Base-by-base conservation (phyloP, 805 yeast genomes). In the Saturnispora sanitii region DNA sequence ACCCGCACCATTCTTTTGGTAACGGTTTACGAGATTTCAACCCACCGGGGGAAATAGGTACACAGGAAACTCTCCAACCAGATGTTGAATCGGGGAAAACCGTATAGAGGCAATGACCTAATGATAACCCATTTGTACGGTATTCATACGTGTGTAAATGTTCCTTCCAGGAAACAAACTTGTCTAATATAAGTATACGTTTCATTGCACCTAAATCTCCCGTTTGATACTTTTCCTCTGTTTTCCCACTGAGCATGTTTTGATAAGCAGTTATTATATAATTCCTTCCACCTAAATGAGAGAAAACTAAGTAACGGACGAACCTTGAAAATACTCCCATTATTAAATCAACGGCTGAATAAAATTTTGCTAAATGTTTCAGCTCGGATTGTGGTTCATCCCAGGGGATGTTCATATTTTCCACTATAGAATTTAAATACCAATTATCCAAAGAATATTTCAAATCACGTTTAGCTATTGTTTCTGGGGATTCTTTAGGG, bases 121-220 rank as follows among this genome's bases (percentile, higher is more conserved):
- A 12, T 8, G 21, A 19, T 17, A 29, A 23, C 6, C 30, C 34
- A 12, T 26, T 21, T 8, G 23, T 33, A n/a, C 30, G 33, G 21
- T 36, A 37, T 19, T 36, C 40, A n/a, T 33, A 45, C 3, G 44
- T 31, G 31, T 42, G 45, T 35, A 38, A 67, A 59, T 88, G 96
- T 56, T 85, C 95, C 60, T 86, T 87, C 97, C 97, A 90, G 34
- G 95, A 94, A 37, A 85, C 82, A 57, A 82, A 84, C 46, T 73
- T 71, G 12, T 72, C 74, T 45, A 90, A 68, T 5, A 83, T 70
- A 9, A 90, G 51, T 31, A 90, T 77, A n/a, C 30, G 29, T 45
- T 79, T 73, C 15, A 22, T 12, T 4, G 36, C 36, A 17, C 30
- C 22, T 6, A 19, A 5, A 19, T 41, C 37, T 9, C 25, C 17